Percentiles rank a stretch among this genome's conserved stretches.
phyloP scores from a whole-genome alignment of 2,329 filamentous ascomycete genomes.

The Truncatella angustata region DNA sequence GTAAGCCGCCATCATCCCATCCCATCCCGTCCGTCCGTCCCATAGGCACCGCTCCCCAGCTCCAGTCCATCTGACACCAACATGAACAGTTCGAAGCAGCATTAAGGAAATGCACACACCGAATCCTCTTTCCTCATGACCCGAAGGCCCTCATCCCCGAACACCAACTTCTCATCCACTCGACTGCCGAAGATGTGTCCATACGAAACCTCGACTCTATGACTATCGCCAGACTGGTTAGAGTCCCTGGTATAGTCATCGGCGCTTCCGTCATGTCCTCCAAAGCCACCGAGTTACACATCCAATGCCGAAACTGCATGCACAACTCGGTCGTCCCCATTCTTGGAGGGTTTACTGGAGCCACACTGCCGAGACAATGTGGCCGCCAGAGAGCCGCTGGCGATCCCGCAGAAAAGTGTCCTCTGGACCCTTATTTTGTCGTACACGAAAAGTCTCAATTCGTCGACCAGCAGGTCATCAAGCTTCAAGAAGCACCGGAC shows the following conservation, averaged over 20 bases:
- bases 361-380: conserved; percentile 81
- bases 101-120: conserved; percentile 85
- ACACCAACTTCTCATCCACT: conserved; percentile 93
- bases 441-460: conserved; percentile 92
- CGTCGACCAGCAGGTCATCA: conserved; percentile 97
- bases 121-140: conserved; percentile 84
- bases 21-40: too few species aligned
- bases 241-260: conserved; percentile 96
- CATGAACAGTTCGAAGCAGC: conserved; percentile 97
- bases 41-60: too few species aligned
- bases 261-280: conserved; percentile 95
- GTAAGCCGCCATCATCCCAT: too few species aligned
- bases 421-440: conserved; percentile 93
- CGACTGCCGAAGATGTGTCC: conserved; percentile 83
- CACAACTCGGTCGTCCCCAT: conserved; percentile 70
- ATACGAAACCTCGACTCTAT: conserved; percentile 93
- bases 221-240: conserved; percentile 90
- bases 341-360: conserved; percentile 80
- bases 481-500: conserved; percentile 95
- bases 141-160: conserved; percentile 70
- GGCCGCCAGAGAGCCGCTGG: conserved; percentile 60
- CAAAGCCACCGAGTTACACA: conserved; percentile 82
- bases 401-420: conserved; percentile 73
- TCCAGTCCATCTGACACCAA: too few species aligned
- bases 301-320: conserved; percentile 86